Conservation (phyloP, 768 basidiomycete genomes). For the Pisolithus marmoratus region DNA sequence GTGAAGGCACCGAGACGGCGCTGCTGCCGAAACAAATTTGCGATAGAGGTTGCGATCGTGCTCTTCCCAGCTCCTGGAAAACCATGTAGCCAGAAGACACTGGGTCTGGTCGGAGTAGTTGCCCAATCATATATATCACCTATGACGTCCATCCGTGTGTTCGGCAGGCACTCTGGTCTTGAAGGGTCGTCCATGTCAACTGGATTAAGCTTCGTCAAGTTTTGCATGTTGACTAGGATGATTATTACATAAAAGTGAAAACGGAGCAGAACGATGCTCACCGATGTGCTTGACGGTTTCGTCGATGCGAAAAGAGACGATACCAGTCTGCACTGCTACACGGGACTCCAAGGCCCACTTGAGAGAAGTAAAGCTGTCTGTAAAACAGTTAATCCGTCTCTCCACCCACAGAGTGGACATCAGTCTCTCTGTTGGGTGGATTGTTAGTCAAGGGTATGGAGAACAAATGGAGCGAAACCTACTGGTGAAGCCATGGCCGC, state of each 20-base stretch:
- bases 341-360: slow-evolving; percentile 23
- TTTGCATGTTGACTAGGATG: slow-evolving; percentile 14
- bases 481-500: slow-evolving; percentile 31
- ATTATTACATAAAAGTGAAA: slow-evolving; percentile 1
- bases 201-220: slow-evolving; percentile 20
- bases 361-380: slow-evolving; percentile 15
- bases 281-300: slow-evolving; percentile 21
- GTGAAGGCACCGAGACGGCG: slow-evolving; percentile 31
- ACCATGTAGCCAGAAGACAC: slow-evolving; percentile 30
- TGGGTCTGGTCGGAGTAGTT: slow-evolving; percentile 15
- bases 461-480: not conserved
- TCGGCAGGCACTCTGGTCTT: slow-evolving; percentile 24
- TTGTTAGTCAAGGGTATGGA: slow-evolving; percentile 2
- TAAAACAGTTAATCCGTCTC: slow-evolving; percentile 16
- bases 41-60: slow-evolving; percentile 30
- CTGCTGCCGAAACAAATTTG: slow-evolving; percentile 26
- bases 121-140: slow-evolving; percentile 21
- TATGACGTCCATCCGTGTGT: slow-evolving; percentile 27
- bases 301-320: slow-evolving; percentile 26
- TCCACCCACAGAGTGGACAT: slow-evolving; percentile 14
- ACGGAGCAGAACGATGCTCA: slow-evolving; percentile 2
- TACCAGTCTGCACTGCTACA: slow-evolving; percentile 15
- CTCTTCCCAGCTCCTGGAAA: slow-evolving; percentile 34
- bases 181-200: slow-evolving; percentile 24
- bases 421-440: slow-evolving; percentile 11